phyloP scores from a whole-genome alignment of 345 rosid genomes.

The Citrus hindsii region DNA sequence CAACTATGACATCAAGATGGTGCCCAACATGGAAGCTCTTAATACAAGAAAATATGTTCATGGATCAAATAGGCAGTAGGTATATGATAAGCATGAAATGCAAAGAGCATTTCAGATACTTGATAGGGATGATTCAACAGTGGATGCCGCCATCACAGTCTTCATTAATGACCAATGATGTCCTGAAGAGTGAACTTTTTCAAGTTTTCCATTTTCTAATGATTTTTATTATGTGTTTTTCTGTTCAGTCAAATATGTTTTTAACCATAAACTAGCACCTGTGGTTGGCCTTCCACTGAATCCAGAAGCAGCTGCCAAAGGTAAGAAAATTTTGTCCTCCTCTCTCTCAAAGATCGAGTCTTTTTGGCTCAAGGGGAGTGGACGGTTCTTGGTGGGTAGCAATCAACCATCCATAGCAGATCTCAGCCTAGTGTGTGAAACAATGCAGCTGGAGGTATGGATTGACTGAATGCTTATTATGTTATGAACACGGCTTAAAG shows the following conservation, averaged over 20 bases:
- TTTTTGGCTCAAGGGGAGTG: constrained; percentile 23
- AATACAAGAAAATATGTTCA: background rate
- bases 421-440: constrained; percentile 77
- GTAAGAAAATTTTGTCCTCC: constrained; percentile 46
- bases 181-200: background rate
- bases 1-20: background rate
- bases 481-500: background rate
- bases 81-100: too few relatives aligned
- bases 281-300: constrained; percentile 48
- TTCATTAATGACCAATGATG: background rate
- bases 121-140: background rate
- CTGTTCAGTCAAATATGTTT: constrained; percentile 47
- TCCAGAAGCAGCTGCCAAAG: constrained; percentile 61
- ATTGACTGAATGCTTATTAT: constrained; percentile 1
- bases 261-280: constrained; percentile 49
- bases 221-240: constrained; percentile 11
- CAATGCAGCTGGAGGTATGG: constrained; percentile 74
- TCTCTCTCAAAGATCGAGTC: constrained; percentile 65
- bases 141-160: background rate
- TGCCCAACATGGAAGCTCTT: background rate
- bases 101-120: too few relatives aligned
- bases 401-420: constrained; percentile 87
- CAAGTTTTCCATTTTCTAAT: background rate
- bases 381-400: constrained; percentile 61
- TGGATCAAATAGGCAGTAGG: background rate